These are phyloP conservation scores for Alternaria triticina DNA, from an alignment of 2,329 filamentous ascomycete genomes.

Conservation along the genomic window DNA sequence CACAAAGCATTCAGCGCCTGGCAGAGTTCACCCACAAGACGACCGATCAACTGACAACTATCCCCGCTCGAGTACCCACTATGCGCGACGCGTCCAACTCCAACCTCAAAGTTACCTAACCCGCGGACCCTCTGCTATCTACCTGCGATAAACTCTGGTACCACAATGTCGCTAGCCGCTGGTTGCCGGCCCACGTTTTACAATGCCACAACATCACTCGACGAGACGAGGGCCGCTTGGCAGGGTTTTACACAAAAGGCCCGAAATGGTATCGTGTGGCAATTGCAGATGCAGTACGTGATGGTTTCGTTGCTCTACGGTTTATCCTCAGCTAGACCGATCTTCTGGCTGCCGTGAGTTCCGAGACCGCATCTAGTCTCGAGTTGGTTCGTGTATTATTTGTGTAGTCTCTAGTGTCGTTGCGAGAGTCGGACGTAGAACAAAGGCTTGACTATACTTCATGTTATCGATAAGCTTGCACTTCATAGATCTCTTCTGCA, in stretches of 20 bases:
- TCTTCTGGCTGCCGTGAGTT: background rate
- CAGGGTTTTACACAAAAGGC: background rate
- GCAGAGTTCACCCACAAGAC: background rate
- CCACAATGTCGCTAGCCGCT: constrained; percentile 2
- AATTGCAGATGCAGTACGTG: background rate
- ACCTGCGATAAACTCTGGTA: constrained; percentile 3
- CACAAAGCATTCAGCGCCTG: background rate
- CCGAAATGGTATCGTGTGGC: constrained; percentile 1
- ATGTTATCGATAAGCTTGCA: background rate
- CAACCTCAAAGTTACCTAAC: constrained; percentile 9
- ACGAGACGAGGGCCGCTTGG: background rate
- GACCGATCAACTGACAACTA: background rate
- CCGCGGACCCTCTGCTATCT: background rate
- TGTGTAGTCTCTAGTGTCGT: background rate
- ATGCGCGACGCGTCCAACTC: background rate
- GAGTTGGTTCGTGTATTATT: background rate
- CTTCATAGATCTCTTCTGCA: background rate
- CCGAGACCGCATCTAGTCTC: background rate
- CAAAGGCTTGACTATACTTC: background rate
- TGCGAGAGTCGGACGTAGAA: background rate
- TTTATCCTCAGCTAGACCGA: background rate
- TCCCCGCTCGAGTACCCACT: background rate
- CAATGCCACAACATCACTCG: constrained; percentile 9
- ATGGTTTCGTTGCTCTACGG: background rate
- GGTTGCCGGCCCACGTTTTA: constrained; percentile 6